These are phyloP conservation scores for Pezizomycotina sp. DNA, from an alignment of 2,329 filamentous ascomycete genomes.

Conservation along the genomic window DNA sequence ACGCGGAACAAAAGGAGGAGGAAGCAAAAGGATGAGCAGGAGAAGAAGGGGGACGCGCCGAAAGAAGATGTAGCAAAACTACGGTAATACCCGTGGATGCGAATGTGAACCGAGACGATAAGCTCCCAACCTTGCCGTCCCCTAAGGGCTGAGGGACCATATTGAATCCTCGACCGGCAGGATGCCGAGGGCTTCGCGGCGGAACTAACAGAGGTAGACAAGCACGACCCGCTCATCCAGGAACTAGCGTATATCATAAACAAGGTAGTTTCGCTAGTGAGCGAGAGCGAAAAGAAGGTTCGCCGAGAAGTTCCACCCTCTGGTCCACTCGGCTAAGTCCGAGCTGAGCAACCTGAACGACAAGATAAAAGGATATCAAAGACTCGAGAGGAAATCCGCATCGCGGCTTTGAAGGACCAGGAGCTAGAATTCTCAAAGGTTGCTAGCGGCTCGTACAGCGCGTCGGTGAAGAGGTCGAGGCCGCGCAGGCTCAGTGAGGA, in stretches of 20 bases:
- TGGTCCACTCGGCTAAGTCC: slow-evolving; percentile 70
- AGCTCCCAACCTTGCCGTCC: no score
- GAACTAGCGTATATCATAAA: slow-evolving; percentile 91
- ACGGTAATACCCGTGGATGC: no score
- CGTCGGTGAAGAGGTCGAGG: slow-evolving; percentile 67
- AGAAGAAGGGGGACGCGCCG: slow-evolving; percentile 1
- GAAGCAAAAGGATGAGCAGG: slow-evolving; percentile 10
- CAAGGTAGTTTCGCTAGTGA: slow-evolving; percentile 84
- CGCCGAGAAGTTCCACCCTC: slow-evolving; percentile 56
- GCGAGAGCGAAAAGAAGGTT: slow-evolving; percentile 48
- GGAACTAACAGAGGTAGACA: slow-evolving; percentile 35
- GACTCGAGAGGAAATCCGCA: slow-evolving; percentile 55
- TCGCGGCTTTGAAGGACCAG: slow-evolving; percentile 42
- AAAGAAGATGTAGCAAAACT: neutral
- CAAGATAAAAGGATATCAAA: slow-evolving; percentile 61
- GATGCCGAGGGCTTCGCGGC: no score
- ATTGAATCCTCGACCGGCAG: no score
- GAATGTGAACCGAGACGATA: no score
- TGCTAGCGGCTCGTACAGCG: slow-evolving; percentile 69
- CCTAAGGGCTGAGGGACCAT: no score
- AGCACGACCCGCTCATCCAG: slow-evolving; percentile 73
- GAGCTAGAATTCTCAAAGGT: slow-evolving; percentile 64
- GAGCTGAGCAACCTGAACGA: slow-evolving; percentile 62
- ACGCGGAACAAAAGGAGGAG: neutral
- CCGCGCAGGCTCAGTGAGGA: slow-evolving; percentile 66